phyloP scores from a whole-genome alignment of 1,284 basidiomycete species.

The Tilletia walkeri region DNA sequence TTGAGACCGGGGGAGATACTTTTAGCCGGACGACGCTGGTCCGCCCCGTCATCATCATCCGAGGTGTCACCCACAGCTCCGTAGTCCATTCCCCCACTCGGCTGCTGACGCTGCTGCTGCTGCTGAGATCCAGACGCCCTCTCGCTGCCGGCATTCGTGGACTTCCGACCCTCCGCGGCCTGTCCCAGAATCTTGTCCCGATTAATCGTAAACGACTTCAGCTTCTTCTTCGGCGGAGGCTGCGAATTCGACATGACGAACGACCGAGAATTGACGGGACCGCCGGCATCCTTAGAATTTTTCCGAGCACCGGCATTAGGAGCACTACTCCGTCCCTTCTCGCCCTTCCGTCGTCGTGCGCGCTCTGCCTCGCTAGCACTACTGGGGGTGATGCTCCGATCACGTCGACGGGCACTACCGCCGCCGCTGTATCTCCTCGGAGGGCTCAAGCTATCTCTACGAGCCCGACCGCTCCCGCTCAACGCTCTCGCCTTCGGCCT shows the following conservation, averaged over 20 bases:
- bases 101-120: background rate
- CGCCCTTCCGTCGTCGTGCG: background rate
- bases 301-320: no score
- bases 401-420: background rate
- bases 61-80: background rate
- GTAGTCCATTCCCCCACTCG: background rate
- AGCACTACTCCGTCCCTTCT: no score
- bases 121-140: background rate
- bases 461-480: background rate
- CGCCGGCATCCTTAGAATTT: no score
- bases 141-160: background rate
- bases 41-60: background rate
- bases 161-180: background rate
- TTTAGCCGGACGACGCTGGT: background rate
- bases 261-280: background rate
- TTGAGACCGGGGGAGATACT: no score
- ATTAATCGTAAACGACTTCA: background rate
- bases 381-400: background rate
- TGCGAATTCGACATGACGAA: conserved; percentile 8
- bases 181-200: conserved; percentile 12
- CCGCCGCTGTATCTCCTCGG: background rate
- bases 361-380: background rate
- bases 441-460: background rate
- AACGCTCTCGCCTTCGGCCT: conserved; percentile 2
- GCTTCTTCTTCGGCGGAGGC: background rate